A percentile compares a stretch with the other conserved stretches of the same genome.
These are phyloP conservation scores for Leccinum subrobustum DNA, from an alignment of 1,284 basidiomycete genomes.

Conservation along the genomic window DNA sequence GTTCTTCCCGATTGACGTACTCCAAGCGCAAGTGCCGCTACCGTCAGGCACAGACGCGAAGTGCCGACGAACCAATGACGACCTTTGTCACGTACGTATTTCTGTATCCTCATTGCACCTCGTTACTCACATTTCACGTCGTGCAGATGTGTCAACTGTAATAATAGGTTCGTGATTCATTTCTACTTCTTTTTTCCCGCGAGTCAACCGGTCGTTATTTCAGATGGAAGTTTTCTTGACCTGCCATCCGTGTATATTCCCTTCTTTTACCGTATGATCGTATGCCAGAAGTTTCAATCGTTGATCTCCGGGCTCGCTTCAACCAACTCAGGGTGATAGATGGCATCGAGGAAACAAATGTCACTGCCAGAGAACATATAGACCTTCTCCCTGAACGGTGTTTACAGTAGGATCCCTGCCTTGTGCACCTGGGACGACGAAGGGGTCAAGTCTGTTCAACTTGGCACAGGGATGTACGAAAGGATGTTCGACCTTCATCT, in stretches of 20 bases:
- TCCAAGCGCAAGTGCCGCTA: constrained; percentile 85
- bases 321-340: too few relatives aligned
- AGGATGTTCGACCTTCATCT: too few relatives aligned
- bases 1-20: constrained; percentile 2
- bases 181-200: not conserved
- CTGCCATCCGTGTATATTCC: not conserved
- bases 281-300: constrained; percentile 12
- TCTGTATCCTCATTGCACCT: not conserved
- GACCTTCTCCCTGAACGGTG: too few relatives aligned
- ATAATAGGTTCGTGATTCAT: constrained; percentile 47
- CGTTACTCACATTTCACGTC: not conserved
- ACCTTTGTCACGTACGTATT: constrained; percentile 61
- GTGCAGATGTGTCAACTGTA: constrained; percentile 55
- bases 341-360: too few relatives aligned
- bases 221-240: constrained; percentile 71
- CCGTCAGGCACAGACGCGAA: constrained; percentile 92
- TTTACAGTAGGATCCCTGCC: too few relatives aligned
- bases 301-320: not conserved
- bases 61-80: constrained; percentile 97
- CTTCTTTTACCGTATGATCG: not conserved
- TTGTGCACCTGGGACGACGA: too few relatives aligned
- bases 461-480: too few relatives aligned
- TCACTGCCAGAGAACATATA: too few relatives aligned
- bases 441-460: too few relatives aligned
- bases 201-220: constrained; percentile 7